Conservation (phyloP, 371 early-diverging fungal species). For the Zancudomyces culisetae region DNA sequence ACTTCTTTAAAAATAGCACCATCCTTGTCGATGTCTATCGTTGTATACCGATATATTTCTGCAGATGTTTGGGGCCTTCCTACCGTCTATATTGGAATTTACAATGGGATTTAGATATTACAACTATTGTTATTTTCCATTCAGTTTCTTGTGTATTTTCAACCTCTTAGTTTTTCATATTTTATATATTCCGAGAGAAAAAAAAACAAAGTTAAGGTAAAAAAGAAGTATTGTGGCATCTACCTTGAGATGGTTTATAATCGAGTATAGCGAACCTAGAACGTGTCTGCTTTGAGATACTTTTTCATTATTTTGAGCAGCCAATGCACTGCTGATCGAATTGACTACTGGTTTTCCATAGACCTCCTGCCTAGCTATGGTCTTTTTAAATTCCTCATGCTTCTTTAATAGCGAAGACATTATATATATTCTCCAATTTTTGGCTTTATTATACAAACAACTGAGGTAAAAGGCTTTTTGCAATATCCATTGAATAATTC, state of each 20-base stretch:
- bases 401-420: constrained; percentile 18
- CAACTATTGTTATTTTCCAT: background rate
- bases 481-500: too few species aligned
- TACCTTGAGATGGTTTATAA: constrained; percentile 6
- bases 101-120: background rate
- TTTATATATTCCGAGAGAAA: too few species aligned
- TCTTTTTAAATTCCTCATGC: constrained; percentile 23
- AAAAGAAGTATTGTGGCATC: background rate
- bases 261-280: constrained; percentile 27
- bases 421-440: too few species aligned
- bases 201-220: background rate
- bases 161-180: too few species aligned
- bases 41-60: constrained; percentile 35
- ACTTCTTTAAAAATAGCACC: constrained; percentile 35
- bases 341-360: constrained; percentile 18
- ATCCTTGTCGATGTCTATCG: constrained; percentile 36
- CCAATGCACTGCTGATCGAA: too few species aligned
- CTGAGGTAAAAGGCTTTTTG: too few species aligned
- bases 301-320: too few species aligned
- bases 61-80: constrained; percentile 42
- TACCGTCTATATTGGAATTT: constrained; percentile 20
- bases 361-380: constrained; percentile 26
- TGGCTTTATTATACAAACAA: too few species aligned
- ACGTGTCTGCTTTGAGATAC: constrained; percentile 14
- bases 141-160: too few species aligned